These are phyloP conservation scores for Capsella rubella DNA, from an alignment of 441 rosid genomes.

Conservation along the genomic window DNA sequence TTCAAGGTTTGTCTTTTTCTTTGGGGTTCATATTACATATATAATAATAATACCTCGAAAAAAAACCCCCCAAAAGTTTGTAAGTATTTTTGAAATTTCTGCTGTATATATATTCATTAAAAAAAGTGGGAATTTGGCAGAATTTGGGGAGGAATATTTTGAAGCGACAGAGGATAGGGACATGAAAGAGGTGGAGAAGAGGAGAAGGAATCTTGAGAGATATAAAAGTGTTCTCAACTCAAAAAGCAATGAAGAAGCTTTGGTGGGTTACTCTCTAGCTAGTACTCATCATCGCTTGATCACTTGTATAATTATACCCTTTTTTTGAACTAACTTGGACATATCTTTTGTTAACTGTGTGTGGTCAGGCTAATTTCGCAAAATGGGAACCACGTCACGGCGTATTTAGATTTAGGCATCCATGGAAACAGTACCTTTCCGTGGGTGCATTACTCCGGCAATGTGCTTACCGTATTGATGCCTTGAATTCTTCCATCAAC, in stretches of 20 bases:
- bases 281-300: background rate
- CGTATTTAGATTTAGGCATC: conserved; percentile 70
- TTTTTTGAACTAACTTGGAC: conserved; percentile 8
- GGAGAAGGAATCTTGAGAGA: conserved; percentile 48
- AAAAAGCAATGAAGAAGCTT: conserved; percentile 66
- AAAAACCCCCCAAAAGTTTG: too few species aligned
- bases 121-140: conserved; percentile 47
- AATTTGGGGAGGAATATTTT: conserved; percentile 69
- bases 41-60: background rate
- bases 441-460: conserved; percentile 55
- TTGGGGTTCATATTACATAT: background rate
- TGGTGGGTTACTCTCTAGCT: conserved; percentile 53
- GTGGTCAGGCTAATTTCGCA: conserved; percentile 67
- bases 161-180: conserved; percentile 43
- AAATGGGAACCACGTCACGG: conserved; percentile 89
- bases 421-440: conserved; percentile 72
- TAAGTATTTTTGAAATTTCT: background rate
- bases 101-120: background rate
- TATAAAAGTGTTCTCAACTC: conserved; percentile 72
- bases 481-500: conserved; percentile 51
- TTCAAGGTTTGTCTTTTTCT: conserved; percentile 56
- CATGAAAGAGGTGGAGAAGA: conserved; percentile 42
- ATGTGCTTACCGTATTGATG: conserved; percentile 41
- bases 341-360: background rate
- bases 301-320: background rate